These are phyloP conservation scores for Escallonia rubra DNA, from an alignment of 129 eudicot species.

Conservation along the genomic window DNA sequence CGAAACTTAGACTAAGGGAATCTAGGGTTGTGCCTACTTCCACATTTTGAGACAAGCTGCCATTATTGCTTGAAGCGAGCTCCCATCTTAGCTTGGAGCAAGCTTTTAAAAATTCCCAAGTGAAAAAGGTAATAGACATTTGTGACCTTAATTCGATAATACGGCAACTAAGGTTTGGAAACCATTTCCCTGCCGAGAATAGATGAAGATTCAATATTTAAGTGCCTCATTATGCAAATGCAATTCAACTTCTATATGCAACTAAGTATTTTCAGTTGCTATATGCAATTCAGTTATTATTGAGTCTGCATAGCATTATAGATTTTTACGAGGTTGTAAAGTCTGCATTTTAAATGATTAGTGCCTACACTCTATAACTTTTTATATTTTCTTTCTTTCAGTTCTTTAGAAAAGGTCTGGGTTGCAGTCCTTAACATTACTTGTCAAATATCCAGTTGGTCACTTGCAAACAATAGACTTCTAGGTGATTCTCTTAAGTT, in stretches of 20 bases:
- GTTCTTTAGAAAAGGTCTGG: constrained; percentile 94
- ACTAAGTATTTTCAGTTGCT: not conserved
- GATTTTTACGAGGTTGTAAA: not conserved
- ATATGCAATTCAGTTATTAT: not conserved
- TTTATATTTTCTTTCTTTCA: constrained; percentile 23
- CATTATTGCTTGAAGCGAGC: no score
- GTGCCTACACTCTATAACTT: not conserved
- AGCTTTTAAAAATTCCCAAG: no score
- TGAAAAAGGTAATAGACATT: no score
- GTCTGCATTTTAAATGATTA: no score
- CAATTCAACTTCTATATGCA: not conserved
- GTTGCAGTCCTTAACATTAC: constrained; percentile 94
- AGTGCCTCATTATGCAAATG: not conserved
- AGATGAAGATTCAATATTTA: no score
- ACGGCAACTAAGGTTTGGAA: no score
- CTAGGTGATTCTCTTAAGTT: constrained; percentile 47
- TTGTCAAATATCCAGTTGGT: constrained; percentile 93
- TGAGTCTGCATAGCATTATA: not conserved
- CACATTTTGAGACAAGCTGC: no score
- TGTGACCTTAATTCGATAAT: no score
- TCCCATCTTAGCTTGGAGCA: no score
- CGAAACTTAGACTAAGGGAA: no score
- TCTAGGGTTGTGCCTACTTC: no score
- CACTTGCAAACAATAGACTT: constrained; percentile 63
- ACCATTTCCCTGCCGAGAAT: no score